Evolutionary conservation across 768 basidiomycete species (phyloP).

Genomic region (Boletus huronensis): DNA sequence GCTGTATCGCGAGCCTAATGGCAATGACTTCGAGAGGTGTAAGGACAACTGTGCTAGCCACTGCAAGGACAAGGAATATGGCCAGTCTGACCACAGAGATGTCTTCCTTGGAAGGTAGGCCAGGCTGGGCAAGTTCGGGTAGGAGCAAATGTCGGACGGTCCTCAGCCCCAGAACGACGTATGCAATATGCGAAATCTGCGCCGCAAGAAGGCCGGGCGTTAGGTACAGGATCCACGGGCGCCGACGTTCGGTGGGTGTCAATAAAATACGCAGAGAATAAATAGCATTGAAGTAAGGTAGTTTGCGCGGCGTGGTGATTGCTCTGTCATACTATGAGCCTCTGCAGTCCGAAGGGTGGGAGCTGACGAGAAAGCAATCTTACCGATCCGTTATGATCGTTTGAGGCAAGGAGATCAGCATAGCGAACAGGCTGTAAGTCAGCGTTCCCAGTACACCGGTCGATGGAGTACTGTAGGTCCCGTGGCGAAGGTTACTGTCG

Average conservation of each 20-base stretch:
- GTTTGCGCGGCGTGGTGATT: constrained; percentile 77
- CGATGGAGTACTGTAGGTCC: constrained; percentile 60
- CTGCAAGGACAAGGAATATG: constrained; percentile 55
- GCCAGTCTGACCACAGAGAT: constrained; percentile 48
- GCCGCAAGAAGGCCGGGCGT: constrained; percentile 63
- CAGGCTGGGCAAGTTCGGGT: constrained; percentile 43
- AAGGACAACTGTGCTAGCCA: constrained; percentile 55
- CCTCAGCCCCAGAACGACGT: constrained; percentile 42
- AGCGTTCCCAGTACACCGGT: constrained; percentile 60
- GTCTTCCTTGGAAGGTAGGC: constrained; percentile 34
- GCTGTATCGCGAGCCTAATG: constrained; percentile 76
- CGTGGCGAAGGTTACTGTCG: constrained; percentile 56
- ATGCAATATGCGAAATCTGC: constrained; percentile 43
- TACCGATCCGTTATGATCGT: constrained; percentile 77
- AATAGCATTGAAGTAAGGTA: constrained; percentile 58
- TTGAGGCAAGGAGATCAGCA: constrained; percentile 65
- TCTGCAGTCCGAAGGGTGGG: not conserved
- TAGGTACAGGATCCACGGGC: constrained; percentile 77
- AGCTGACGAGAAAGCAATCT: constrained; percentile 11
- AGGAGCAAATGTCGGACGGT: constrained; percentile 52
- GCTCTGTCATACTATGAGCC: constrained; percentile 43
- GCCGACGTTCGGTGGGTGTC: constrained; percentile 75
- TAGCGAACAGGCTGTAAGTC: constrained; percentile 59
- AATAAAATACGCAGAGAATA: constrained; percentile 66
- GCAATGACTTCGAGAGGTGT: constrained; percentile 79